Base-by-base conservation (phyloP, 2,329 filamentous ascomycete species). In the Cytospora paraplurivora region DNA sequence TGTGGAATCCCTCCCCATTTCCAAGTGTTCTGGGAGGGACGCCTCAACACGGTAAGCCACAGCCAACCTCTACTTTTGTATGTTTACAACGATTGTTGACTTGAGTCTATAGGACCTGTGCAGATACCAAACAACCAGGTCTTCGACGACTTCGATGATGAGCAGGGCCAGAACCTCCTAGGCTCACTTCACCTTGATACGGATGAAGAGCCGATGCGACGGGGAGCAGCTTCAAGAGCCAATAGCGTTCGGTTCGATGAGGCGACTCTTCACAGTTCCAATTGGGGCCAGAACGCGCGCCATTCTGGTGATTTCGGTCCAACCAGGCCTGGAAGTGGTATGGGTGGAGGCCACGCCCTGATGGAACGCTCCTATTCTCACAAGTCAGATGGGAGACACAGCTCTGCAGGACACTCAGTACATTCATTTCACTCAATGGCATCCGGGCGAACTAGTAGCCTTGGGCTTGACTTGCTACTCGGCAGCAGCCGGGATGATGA, bases 211-310 rank as follows among this genome's bases (percentile, higher is more conserved):
- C 91, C 91, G 37, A 88, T 92, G 63, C 87, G 92, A 44, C 86
- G 94, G 67, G 92, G 95, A 60, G 92, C 91, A 21, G 90, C 92
- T 19, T 99, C 95, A 19, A 86, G 95, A 70, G 94, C 95, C 55
- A 98, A 98, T 74, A 98, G 95, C 73, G 95, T 99, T 69, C 91
- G 95, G 44, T 99, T 99, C 71, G 95, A 98, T 73, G 94, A 98
- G 74, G 97, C 92, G 72, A 93, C 94, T 15, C 87, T 97, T 70
- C 93, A 97, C 70, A 90, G 92, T 55, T 93, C 86, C 10, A 85
- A 93, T 74, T 96, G 95, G 86, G 89, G 79, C 44, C 92, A 96
- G 72, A 87, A 86, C 68, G 91, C 89, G 64, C 87, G 94, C 52
- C 89, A 93, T 62, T 94, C 92, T 13, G 87, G 91, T 54, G 95